Evolutionary conservation across 2,329 filamentous ascomycete genomes (phyloP).

Genomic region (Aspergillus ustus): DNA sequence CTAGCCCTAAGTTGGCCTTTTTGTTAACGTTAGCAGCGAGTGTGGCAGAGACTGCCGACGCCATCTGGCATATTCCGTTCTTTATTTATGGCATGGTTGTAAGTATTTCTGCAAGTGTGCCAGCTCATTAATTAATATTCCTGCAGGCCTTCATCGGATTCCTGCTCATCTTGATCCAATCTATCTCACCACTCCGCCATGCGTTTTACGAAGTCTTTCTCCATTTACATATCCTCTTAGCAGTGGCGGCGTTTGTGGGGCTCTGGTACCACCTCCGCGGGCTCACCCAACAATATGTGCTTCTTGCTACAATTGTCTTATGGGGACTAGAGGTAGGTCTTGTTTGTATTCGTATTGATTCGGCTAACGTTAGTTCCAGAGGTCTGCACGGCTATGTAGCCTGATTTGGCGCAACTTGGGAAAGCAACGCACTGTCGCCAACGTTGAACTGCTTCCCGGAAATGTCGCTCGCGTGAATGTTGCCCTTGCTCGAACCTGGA

Average conservation of each 20-base stretch:
- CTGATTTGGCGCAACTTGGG: constrained; percentile 58
- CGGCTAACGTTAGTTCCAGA: constrained; percentile 28
- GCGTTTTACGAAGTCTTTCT: constrained; percentile 52
- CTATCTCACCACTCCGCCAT: constrained; percentile 47
- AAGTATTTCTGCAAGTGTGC: constrained; percentile 40
- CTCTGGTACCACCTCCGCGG: constrained; percentile 42
- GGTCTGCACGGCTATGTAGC: constrained; percentile 50
- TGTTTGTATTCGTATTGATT: constrained; percentile 23
- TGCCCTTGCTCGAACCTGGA: constrained; percentile 36
- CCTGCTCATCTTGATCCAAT: constrained; percentile 45
- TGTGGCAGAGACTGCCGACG: constrained; percentile 55
- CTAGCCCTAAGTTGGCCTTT: not conserved
- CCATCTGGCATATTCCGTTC: constrained; percentile 34
- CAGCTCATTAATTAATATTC: constrained; percentile 23
- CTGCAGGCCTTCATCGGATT: constrained; percentile 44
- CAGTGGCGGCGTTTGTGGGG: constrained; percentile 44
- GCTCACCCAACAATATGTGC: constrained; percentile 35
- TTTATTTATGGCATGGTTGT: constrained; percentile 38
- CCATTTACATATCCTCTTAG: constrained; percentile 47
- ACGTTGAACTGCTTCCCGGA: constrained; percentile 59
- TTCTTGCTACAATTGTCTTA: constrained; percentile 37
- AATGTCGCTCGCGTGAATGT: constrained; percentile 56
- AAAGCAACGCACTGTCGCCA: constrained; percentile 53
- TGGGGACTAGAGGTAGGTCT: constrained; percentile 40
- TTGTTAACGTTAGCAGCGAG: constrained; percentile 31